These are phyloP conservation scores for Dioscorea alata DNA, from an alignment of 106 monocot genomes.

Conservation along the genomic window DNA sequence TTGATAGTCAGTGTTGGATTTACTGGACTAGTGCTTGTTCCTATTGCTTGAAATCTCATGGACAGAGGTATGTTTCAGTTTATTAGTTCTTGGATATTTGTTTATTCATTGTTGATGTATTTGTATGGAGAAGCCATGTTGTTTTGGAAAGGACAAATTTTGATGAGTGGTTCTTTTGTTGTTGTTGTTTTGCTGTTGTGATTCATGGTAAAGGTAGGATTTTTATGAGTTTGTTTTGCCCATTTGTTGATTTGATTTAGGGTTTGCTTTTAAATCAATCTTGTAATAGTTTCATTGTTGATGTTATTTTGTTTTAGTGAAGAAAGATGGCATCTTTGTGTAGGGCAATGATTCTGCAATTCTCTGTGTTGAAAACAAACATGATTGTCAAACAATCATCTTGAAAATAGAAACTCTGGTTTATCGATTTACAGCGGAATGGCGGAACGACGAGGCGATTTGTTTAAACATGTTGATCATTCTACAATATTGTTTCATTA, in stretches of 20 bases:
- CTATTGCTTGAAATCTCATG: not conserved
- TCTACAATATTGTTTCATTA: slow-evolving; percentile 7
- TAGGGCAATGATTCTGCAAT: too few relatives aligned
- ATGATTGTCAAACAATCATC: not conserved
- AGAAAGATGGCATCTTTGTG: too few relatives aligned
- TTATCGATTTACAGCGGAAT: not conserved
- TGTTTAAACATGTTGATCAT: not conserved
- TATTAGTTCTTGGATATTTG: not conserved
- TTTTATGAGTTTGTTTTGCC: not conserved
- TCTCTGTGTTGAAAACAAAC: too few relatives aligned
- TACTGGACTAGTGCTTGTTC: not conserved
- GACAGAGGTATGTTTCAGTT: not conserved
- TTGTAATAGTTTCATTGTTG: too few relatives aligned
- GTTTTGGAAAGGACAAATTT: too few relatives aligned
- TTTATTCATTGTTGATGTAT: not conserved
- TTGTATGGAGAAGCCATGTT: too few relatives aligned
- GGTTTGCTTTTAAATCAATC: not conserved
- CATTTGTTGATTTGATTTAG: not conserved
- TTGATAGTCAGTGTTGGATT: not conserved
- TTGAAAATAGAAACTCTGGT: not conserved
- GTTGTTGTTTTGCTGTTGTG: not conserved
- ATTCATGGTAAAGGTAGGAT: not conserved
- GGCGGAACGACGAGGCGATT: not conserved
- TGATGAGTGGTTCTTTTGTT: not conserved
- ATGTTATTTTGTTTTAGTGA: too few relatives aligned